Evolutionary conservation across 345 rosid genomes (phyloP).

Genomic region (Psidium friedrichsthalianum): DNA sequence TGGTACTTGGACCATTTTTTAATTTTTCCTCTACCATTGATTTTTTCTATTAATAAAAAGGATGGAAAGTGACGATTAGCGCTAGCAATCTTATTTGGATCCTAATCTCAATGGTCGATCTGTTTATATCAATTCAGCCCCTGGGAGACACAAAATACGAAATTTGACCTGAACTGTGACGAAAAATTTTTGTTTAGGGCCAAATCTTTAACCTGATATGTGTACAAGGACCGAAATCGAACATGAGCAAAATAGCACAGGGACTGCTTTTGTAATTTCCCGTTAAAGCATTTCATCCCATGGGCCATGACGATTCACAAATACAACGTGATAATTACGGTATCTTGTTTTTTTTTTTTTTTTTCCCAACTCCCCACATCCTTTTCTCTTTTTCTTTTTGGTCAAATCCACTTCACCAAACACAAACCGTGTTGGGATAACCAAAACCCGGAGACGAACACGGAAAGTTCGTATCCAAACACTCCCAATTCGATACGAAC

Average conservation of each 20-base stretch:
- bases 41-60: not conserved
- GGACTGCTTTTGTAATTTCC: not conserved
- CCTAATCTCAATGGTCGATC: not conserved
- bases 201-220: not conserved
- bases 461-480: not conserved
- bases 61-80: fast-evolving
- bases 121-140: not conserved
- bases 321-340: not conserved
- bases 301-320: not conserved
- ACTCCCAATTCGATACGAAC: conserved; percentile 1
- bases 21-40: not conserved
- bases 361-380: not conserved
- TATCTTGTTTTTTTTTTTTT: not conserved
- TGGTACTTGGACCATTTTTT: not conserved
- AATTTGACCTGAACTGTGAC: not conserved
- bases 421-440: not conserved
- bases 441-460: not conserved
- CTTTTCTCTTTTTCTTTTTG: no score
- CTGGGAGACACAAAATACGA: not conserved
- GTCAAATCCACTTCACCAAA: not conserved
- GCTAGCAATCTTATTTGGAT: fast-evolving
- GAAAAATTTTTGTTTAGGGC: not conserved
- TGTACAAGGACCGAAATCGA: fast-evolving
- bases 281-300: not conserved
- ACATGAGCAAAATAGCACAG: not conserved